Evolutionary conservation across 2,329 filamentous ascomycete species (phyloP).

Genomic region (Epicoccum sorghinum): DNA sequence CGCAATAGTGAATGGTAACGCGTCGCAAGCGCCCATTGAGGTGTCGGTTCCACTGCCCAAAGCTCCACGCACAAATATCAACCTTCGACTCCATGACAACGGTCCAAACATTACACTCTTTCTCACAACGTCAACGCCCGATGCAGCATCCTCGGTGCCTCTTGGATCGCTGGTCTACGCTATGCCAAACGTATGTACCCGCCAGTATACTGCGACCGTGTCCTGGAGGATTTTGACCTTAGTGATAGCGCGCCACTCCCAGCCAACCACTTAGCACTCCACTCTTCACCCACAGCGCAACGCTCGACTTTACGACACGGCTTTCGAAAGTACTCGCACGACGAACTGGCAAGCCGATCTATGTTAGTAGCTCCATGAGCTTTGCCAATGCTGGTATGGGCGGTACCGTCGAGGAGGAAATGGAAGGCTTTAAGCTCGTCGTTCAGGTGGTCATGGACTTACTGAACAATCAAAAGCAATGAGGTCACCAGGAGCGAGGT

Average conservation of each 20-base stretch:
- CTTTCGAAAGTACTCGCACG: slow-evolving; percentile 83
- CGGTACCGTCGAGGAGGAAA: slow-evolving; percentile 88
- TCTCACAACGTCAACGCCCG: slow-evolving; percentile 58
- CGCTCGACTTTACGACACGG: slow-evolving; percentile 84
- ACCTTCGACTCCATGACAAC: slow-evolving; percentile 64
- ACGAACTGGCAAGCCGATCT: slow-evolving; percentile 75
- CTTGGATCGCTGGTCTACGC: slow-evolving; percentile 95
- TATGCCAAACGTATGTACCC: slow-evolving; percentile 75
- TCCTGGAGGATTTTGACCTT: slow-evolving; percentile 15
- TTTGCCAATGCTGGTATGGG: slow-evolving; percentile 76
- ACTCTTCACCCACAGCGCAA: slow-evolving; percentile 76
- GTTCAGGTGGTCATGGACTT: slow-evolving; percentile 67
- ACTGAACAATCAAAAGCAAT: slow-evolving; percentile 6
- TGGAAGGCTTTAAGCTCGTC: slow-evolving; percentile 81
- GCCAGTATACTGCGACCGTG: background rate
- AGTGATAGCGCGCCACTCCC: slow-evolving; percentile 47
- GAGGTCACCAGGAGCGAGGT: background rate
- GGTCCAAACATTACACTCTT: slow-evolving; percentile 62
- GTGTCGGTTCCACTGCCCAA: slow-evolving; percentile 64
- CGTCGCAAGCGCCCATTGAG: slow-evolving; percentile 54
- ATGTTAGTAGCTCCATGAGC: slow-evolving; percentile 87
- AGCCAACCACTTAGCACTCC: slow-evolving; percentile 75
- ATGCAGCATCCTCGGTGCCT: slow-evolving; percentile 41
- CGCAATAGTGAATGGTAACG: slow-evolving; percentile 17
- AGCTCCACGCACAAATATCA: slow-evolving; percentile 62